These are phyloP conservation scores for Dictyophora rubrovolvata DNA, from an alignment of 768 basidiomycete genomes.

Conservation along the genomic window DNA sequence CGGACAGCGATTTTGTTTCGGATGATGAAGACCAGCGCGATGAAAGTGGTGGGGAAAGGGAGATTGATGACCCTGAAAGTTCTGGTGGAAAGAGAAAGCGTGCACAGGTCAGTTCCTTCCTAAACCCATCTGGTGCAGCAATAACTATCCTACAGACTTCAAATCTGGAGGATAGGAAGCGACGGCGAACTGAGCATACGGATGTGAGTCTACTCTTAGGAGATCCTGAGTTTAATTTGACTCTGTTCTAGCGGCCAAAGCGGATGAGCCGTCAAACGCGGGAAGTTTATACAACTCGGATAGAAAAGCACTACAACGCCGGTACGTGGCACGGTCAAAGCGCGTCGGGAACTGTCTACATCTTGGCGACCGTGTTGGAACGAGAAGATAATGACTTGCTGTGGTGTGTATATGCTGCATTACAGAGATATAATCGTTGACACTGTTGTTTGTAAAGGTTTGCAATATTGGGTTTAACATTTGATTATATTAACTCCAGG, in stretches of 20 bases:
- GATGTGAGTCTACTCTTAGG: conserved; percentile 23
- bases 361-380: conserved; percentile 83
- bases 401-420: conserved; percentile 46
- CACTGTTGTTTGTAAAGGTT: conserved; percentile 41
- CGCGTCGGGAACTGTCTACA: conserved; percentile 79
- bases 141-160: conserved; percentile 29
- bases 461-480: conserved; percentile 86
- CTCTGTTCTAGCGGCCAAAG: conserved; percentile 30
- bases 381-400: conserved; percentile 88
- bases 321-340: conserved; percentile 88
- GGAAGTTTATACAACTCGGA: conserved; percentile 44
- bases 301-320: conserved; percentile 74
- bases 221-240: conserved; percentile 2
- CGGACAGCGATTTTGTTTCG: conserved; percentile 30
- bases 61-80: conserved; percentile 22
- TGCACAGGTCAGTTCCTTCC: conserved; percentile 2
- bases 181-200: conserved; percentile 41
- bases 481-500: conserved; percentile 80
- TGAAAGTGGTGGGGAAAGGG: conserved; percentile 32
- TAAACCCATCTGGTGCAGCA: conserved; percentile 33
- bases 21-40: conserved; percentile 26
- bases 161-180: conserved; percentile 33
- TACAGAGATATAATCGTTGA: background rate
- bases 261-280: conserved; percentile 66
- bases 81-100: conserved; percentile 18